Evolutionary conservation across 352 stramenopile species (phyloP).

Genomic region (Sclerospora graminicola): DNA sequence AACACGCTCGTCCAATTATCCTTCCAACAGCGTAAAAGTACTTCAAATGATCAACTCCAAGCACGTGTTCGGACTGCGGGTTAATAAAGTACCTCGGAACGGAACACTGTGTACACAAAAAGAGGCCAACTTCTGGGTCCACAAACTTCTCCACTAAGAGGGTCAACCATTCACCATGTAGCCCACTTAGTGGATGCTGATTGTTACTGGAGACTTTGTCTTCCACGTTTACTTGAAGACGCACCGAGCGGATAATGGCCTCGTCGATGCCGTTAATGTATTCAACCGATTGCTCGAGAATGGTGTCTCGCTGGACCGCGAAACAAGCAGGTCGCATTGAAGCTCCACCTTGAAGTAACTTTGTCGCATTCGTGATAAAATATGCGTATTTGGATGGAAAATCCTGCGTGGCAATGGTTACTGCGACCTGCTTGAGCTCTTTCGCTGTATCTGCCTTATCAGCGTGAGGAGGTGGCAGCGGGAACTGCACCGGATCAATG

Average conservation of each 20-base stretch:
- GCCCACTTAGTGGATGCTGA: too few relatives aligned
- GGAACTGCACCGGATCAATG: slow-evolving; percentile 16
- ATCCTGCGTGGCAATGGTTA: slow-evolving; percentile 17
- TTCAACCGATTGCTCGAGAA: slow-evolving; percentile 50
- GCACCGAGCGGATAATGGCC: slow-evolving; percentile 25
- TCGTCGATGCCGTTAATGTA: slow-evolving; percentile 32
- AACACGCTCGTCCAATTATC: slow-evolving; percentile 43
- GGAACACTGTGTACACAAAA: slow-evolving; percentile 37
- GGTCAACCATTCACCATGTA: slow-evolving; percentile 79
- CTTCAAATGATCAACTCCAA: slow-evolving; percentile 48
- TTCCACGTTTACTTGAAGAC: slow-evolving; percentile 61
- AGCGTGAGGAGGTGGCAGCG: slow-evolving; percentile 8
- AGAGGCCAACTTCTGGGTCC: slow-evolving; percentile 36
- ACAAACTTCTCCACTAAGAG: slow-evolving; percentile 49
- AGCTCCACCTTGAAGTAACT: slow-evolving; percentile 9
- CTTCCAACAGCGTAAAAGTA: slow-evolving; percentile 45
- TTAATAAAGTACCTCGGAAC: slow-evolving; percentile 60
- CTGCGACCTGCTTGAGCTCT: slow-evolving; percentile 13
- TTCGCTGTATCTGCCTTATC: slow-evolving; percentile 15
- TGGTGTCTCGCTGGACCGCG: slow-evolving; percentile 22
- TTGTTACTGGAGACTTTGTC: slow-evolving; percentile 14
- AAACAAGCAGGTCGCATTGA: slow-evolving; percentile 3
- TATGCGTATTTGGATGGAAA: slow-evolving; percentile 44
- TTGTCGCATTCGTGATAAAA: slow-evolving; percentile 20
- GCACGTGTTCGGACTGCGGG: slow-evolving; percentile 31